phyloP scores from a whole-genome alignment of 495 filamentous ascomycete genomes.

The Neurospora sp. region DNA sequence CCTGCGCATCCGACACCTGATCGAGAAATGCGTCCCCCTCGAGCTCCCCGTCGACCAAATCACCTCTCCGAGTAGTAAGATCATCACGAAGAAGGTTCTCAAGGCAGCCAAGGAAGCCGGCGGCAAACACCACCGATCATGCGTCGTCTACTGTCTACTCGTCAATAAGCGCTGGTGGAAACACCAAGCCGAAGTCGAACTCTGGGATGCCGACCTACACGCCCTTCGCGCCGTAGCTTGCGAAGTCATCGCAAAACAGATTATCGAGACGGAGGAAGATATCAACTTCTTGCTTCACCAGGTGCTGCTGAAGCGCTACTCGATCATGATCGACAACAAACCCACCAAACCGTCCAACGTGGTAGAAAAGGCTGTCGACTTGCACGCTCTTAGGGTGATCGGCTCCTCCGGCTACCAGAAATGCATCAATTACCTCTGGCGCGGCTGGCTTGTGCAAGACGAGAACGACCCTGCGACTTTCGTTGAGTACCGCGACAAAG shows the following conservation, averaged over 20 bases:
- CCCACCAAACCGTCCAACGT: constrained; percentile 71
- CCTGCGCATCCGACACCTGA: constrained; percentile 79
- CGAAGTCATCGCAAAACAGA: constrained; percentile 87
- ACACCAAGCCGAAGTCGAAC: constrained; percentile 64
- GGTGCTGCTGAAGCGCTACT: constrained; percentile 85
- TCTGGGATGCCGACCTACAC: constrained; percentile 87
- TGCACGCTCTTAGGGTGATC: constrained; percentile 81
- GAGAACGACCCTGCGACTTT: constrained; percentile 80
- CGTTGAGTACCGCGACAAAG: constrained; percentile 68
- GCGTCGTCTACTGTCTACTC: constrained; percentile 74
- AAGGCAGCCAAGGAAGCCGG: constrained; percentile 71
- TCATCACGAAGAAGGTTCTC: constrained; percentile 74
- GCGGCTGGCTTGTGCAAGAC: constrained; percentile 91
- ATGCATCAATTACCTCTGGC: constrained; percentile 86
- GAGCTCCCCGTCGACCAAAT: constrained; percentile 66
- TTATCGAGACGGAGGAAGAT: constrained; percentile 80
- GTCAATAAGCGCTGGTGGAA: constrained; percentile 90
- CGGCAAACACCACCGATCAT: constrained; percentile 60
- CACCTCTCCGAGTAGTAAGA: constrained; percentile 65
- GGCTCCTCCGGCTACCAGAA: constrained; percentile 89
- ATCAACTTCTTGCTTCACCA: constrained; percentile 64
- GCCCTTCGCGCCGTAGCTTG: constrained; percentile 70
- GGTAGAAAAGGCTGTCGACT: constrained; percentile 82
- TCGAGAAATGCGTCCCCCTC: constrained; percentile 80
- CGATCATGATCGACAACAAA: constrained; percentile 60